These are phyloP conservation scores for Coelastrella sp. DNA, from an alignment of 139 green algal genomes.

Conservation along the genomic window DNA sequence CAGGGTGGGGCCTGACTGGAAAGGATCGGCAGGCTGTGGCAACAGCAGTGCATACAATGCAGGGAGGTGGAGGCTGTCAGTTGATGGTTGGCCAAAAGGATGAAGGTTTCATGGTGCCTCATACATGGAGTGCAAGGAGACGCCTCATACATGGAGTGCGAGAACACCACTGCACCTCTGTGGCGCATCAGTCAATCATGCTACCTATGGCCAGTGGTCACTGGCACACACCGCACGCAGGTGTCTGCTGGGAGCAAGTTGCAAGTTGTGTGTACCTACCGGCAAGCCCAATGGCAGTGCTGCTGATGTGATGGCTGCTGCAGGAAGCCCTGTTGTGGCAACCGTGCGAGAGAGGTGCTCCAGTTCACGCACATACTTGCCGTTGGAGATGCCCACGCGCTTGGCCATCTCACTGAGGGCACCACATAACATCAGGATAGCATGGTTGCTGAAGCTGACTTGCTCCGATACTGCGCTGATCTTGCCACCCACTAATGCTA, in stretches of 20 bases:
- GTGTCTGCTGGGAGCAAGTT: no score
- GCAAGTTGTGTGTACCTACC: neutral
- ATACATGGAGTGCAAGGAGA: no score
- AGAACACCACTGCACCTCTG: no score
- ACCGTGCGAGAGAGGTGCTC: constrained; percentile 32
- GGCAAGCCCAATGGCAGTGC: neutral
- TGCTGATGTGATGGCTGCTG: neutral
- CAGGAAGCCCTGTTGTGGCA: constrained; percentile 20
- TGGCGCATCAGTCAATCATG: no score
- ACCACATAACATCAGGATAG: constrained; percentile 46
- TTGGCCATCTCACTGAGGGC: constrained; percentile 48
- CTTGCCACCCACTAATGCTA: constrained; percentile 22
- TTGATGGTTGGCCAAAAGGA: no score
- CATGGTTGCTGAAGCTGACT: constrained; percentile 48
- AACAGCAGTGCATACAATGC: no score
- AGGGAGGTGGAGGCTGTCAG: no score
- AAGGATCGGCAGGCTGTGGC: neutral
- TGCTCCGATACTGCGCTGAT: constrained; percentile 36
- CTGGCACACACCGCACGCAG: no score
- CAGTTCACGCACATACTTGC: constrained; percentile 36
- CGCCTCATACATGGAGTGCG: no score
- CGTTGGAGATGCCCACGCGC: constrained; percentile 44
- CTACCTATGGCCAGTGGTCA: no score
- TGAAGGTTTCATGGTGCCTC: no score
- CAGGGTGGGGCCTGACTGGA: neutral